Evolutionary conservation across 345 rosid genomes (phyloP).

Genomic region (Sonneratia caseolaris): DNA sequence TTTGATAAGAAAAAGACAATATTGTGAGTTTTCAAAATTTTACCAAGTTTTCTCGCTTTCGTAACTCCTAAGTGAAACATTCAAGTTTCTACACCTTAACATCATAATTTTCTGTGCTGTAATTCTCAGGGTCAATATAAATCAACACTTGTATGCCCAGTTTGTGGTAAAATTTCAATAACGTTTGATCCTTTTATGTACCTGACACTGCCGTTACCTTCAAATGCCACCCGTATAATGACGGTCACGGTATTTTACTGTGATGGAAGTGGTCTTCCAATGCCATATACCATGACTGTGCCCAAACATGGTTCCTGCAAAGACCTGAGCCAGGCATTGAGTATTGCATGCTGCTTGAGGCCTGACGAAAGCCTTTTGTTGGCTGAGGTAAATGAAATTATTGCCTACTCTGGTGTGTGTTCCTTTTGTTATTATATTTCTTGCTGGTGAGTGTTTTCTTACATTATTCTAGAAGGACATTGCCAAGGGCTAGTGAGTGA

Average conservation of each 20-base stretch:
- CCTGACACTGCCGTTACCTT: slow-evolving; percentile 77
- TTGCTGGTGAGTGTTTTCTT: background rate
- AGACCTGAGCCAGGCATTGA: slow-evolving; percentile 67
- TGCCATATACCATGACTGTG: slow-evolving; percentile 68
- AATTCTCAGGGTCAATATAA: slow-evolving; percentile 87
- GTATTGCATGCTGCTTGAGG: slow-evolving; percentile 66
- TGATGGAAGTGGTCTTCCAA: slow-evolving; percentile 65
- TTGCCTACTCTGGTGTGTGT: background rate
- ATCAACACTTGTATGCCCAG: slow-evolving; percentile 87
- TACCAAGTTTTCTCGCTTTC: too few relatives aligned
- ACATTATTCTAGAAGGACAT: background rate
- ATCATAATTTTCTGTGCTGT: background rate
- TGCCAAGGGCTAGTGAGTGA: background rate
- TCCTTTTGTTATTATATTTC: background rate
- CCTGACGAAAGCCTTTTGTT: slow-evolving; percentile 69
- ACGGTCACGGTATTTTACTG: slow-evolving; percentile 68
- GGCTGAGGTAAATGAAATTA: slow-evolving; percentile 52
- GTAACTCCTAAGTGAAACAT: background rate
- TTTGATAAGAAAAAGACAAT: background rate
- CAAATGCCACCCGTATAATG: slow-evolving; percentile 67
- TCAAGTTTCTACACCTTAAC: background rate
- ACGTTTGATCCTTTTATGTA: slow-evolving; percentile 98
- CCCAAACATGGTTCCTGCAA: slow-evolving; percentile 58
- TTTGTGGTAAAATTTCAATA: slow-evolving; percentile 70
- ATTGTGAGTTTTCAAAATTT: too few relatives aligned